phyloP scores from a whole-genome alignment of 768 basidiomycete species.

The Tephrocybe sp. region DNA sequence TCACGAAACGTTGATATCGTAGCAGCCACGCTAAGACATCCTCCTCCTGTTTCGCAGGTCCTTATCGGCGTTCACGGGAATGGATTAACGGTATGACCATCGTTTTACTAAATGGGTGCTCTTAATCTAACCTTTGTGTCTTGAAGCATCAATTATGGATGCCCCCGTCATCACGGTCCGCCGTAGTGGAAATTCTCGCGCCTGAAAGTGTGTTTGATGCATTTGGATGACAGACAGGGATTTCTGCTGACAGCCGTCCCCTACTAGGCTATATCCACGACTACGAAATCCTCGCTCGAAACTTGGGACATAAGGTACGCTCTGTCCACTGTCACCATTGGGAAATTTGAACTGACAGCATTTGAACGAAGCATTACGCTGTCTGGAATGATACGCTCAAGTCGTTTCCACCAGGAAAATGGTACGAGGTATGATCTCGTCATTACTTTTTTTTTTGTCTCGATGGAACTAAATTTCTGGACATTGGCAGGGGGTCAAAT shows the following conservation, averaged over 20 bases:
- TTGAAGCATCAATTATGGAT: conserved; percentile 61
- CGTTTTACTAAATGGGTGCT: background rate
- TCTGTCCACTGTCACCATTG: too few relatives aligned
- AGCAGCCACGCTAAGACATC: background rate
- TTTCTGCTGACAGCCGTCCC: background rate
- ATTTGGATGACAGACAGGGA: background rate
- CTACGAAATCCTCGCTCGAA: conserved; percentile 45
- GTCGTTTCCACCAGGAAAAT: conserved; percentile 29
- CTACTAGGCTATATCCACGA: conserved; percentile 38
- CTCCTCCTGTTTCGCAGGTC: conserved; percentile 32
- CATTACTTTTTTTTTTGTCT: background rate
- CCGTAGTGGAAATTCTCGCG: conserved; percentile 71
- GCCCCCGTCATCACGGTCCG: conserved; percentile 59
- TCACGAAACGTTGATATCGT: too few relatives aligned
- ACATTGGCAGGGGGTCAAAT: conserved; percentile 2
- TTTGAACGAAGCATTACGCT: conserved; percentile 48
- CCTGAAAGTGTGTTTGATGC: conserved; percentile 43
- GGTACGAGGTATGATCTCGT: conserved; percentile 24
- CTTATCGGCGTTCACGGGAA: conserved; percentile 72
- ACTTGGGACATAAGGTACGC: conserved; percentile 43
- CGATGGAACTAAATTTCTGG: background rate
- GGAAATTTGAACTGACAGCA: background rate
- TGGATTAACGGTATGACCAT: conserved; percentile 51
- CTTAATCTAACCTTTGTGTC: background rate
- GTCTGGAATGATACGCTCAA: conserved; percentile 68